Evolutionary conservation across 2,329 filamentous ascomycete genomes (phyloP).

Genomic region (Colletotrichum eleusines): DNA sequence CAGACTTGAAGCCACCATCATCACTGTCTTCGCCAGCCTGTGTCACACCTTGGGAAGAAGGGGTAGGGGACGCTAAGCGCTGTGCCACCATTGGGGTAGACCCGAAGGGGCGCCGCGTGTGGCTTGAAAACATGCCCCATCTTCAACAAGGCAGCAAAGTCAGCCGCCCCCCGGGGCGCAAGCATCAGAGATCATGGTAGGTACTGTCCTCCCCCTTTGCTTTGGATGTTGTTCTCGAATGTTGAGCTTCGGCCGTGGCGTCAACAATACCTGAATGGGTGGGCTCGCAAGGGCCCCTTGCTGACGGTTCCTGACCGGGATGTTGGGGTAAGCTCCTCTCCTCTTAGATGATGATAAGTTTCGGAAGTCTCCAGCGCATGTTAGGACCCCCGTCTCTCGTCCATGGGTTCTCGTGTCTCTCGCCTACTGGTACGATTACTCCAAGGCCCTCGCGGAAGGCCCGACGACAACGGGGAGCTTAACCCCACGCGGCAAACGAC

Average conservation of each 20-base stretch:
- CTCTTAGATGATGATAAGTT: neutral
- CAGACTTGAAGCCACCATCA: slow-evolving; percentile 10
- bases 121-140: slow-evolving; percentile 8
- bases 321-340: neutral
- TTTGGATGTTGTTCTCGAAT: slow-evolving; percentile 26
- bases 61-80: neutral
- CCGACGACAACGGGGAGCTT: slow-evolving; percentile 13
- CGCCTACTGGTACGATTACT: slow-evolving; percentile 7
- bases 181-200: slow-evolving; percentile 6
- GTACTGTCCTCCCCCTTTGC: neutral
- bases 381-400: neutral
- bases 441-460: slow-evolving; percentile 33
- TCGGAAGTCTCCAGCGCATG: slow-evolving; percentile 5
- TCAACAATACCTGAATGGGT: neutral
- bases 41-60: slow-evolving; percentile 1
- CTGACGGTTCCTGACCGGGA: neutral
- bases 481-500: slow-evolving; percentile 2
- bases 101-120: slow-evolving; percentile 15
- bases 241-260: neutral
- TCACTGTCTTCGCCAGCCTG: slow-evolving; percentile 14
- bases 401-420: neutral
- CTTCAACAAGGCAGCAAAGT: neutral
- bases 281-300: neutral
- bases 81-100: slow-evolving; percentile 29
- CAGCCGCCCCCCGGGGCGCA: neutral